Base-by-base conservation (phyloP, 116 monocot genomes). In the Iris pallida region DNA sequence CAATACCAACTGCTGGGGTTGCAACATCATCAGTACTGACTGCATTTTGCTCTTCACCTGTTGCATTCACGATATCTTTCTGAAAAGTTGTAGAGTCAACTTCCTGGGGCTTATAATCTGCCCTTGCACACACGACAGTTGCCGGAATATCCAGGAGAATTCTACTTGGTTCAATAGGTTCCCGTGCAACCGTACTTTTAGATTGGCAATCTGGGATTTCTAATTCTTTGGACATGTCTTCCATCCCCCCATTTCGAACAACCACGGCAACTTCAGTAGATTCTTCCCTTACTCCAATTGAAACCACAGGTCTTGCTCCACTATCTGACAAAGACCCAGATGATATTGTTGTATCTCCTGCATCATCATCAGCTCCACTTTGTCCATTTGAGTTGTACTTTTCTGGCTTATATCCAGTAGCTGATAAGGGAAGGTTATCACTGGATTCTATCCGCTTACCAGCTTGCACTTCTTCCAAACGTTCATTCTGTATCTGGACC, bases 341-440 rank as follows among this genome's bases (percentile, higher is more conserved):
- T 1, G 20, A 8, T 61, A 4, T 20, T 30, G 30, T 30, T 43
- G 3, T 47, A 20, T 53, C 55, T 47, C 45, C 13, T 15, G 45
- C 53, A 15, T 64, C 47, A 51, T 54, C 46, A 55, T 10, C 55
- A 61, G 53, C 14, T 42, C 18, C 51, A 15, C 0, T 11, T 40
- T 53, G 48, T 54, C 65, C 72, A 55, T 40, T 57, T n/a, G 58
- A 42, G n/a, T 70, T 57, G 30, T 79, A 82, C 20, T 80, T 72
- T 47, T 87, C 77, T 10, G 71, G 5, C 52, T 12, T 46, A 47
- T 85, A 91, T 57, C 80, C 80, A 52, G 81, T 73, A 70, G 75
- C 80, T 44, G 75, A 53, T 60, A 91, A 76, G 70, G 82, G 80
- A 57, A 82, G 45, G 8, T 48, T 65, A 69, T 87, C 79, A 73